Percentiles rank a stretch among this genome's conserved stretches.
phyloP scores from a whole-genome alignment of 495 filamentous ascomycete species.

The Hypoxylon fuscum region DNA sequence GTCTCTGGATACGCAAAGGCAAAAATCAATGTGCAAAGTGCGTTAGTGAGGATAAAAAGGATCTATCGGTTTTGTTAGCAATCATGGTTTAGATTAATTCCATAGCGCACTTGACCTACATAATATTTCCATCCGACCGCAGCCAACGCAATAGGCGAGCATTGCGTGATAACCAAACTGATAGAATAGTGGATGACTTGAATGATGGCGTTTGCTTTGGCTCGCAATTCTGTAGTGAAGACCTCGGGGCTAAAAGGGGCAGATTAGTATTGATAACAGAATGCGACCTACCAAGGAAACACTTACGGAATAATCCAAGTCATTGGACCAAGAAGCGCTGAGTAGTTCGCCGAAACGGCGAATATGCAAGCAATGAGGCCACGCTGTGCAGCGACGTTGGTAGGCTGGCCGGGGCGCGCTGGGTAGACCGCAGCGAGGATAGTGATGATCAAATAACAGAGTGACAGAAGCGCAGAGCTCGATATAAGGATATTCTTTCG shows the following conservation, averaged over 20 bases:
- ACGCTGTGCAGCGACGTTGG: conserved; percentile 53
- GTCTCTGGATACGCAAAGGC: conserved; percentile 63
- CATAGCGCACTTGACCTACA: conserved; percentile 12
- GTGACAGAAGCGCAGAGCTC: conserved; percentile 55
- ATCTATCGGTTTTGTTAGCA: conserved; percentile 42
- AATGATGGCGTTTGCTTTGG: conserved; percentile 60
- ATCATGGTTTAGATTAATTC: neutral
- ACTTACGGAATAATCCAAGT: conserved; percentile 62
- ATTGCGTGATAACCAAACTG: conserved; percentile 65
- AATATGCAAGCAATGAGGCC: conserved; percentile 66
- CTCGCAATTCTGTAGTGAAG: conserved; percentile 64
- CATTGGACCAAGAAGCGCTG: conserved; percentile 61
- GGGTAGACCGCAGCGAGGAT: conserved; percentile 61
- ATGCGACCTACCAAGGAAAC: neutral
- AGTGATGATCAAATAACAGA: conserved; percentile 58
- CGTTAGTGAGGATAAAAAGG: conserved; percentile 63
- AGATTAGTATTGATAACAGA: neutral
- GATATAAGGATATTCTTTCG: conserved; percentile 63
- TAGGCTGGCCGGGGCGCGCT: conserved; percentile 45
- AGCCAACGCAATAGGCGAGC: conserved; percentile 61
- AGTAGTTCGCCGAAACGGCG: conserved; percentile 66
- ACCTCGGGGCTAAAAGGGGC: conserved; percentile 56
- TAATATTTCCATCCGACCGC: conserved; percentile 61
- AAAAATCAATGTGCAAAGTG: conserved; percentile 54
- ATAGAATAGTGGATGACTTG: conserved; percentile 65